Evolutionary conservation across 495 filamentous ascomycete genomes (phyloP), one percentile per base, ranked within the genome.

Genomic region (Trichoderma orchidacearum): DNA sequence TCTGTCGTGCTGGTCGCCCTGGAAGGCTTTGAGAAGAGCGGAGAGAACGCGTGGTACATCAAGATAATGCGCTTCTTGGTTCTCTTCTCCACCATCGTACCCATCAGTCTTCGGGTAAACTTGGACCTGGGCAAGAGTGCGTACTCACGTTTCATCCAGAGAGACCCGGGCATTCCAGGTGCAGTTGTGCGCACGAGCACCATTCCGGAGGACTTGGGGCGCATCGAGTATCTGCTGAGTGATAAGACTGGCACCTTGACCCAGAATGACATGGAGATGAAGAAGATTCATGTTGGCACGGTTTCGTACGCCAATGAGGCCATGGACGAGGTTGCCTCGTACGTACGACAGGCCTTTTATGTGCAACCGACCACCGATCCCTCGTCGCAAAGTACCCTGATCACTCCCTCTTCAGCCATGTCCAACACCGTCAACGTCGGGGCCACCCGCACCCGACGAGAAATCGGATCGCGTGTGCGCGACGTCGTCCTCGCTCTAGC

Each of bases 221-320:
- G 93, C 36, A 92, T 99, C 38, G 93, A 99, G 70, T 99, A 97
- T 64, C 77, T 99, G 11, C 78, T 99, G 13, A 96, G 87, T 58
- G 93, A 99, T 68, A 99, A 99, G 69, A 99, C 93, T 8, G 93
- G 93, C 8, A 99, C 93, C 11, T 70, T 99, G 55, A 99, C 93
- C 11, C 90, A 96, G 64, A 99, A 99, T 66, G 89, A 96, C 62
- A 97, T 97, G 92, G 93, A 96, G 69, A 80, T 99, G 77, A 95
- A 91, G 64, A 99, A 97, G 70, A 91, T 97, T 28, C 94, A 97
- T 63, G 89, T 99, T 58, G 94, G 94, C 1, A 97, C 93, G 21
- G 94, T 97, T 3, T 96, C 91, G 0, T 99, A 97, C 64, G 94
- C 90, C 23, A 93, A 92, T 60, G 94, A 99, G 67, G 91, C 93